A percentile compares a stretch with the other conserved stretches of the same genome.
Conservation (phyloP, 2,329 filamentous ascomycete genomes). For the Talaromyces sp. region DNA sequence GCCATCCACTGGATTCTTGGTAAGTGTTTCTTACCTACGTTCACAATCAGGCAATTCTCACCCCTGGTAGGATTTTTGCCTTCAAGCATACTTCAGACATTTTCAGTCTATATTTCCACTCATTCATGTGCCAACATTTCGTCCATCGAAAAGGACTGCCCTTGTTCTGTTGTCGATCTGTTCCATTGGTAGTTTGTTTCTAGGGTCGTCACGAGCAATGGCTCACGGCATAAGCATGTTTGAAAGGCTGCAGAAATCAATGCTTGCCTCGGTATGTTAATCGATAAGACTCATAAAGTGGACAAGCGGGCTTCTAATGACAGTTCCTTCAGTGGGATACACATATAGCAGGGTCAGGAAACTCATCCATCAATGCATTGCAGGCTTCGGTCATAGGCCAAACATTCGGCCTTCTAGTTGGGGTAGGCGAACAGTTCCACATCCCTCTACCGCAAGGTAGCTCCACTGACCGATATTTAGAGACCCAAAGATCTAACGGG, state of each 20-base stretch:
- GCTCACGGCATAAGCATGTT: constrained; percentile 27
- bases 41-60: not conserved
- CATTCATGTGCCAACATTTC: constrained; percentile 27
- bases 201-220: constrained; percentile 22
- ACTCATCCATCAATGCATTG: constrained; percentile 5
- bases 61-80: constrained; percentile 26
- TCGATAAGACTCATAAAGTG: too few species aligned
- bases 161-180: constrained; percentile 29
- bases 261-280: constrained; percentile 20
- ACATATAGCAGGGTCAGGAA: constrained; percentile 1
- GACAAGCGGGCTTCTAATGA: too few species aligned
- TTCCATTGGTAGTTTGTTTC: constrained; percentile 25
- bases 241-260: constrained; percentile 29
- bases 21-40: constrained; percentile 3
- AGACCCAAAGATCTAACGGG: constrained; percentile 12
- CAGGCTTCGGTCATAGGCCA: constrained; percentile 16
- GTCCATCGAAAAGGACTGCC: constrained; percentile 19
- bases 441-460: not conserved
- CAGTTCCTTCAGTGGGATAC: constrained; percentile 21
- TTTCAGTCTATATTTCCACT: constrained; percentile 28
- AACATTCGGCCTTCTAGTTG: constrained; percentile 14
- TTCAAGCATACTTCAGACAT: constrained; percentile 28
- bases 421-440: constrained; percentile 10
- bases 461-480: not conserved
- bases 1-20: constrained; percentile 22